phyloP scores from a whole-genome alignment of 192 early-diverging fungal genomes.

The Gigaspora rosea region DNA sequence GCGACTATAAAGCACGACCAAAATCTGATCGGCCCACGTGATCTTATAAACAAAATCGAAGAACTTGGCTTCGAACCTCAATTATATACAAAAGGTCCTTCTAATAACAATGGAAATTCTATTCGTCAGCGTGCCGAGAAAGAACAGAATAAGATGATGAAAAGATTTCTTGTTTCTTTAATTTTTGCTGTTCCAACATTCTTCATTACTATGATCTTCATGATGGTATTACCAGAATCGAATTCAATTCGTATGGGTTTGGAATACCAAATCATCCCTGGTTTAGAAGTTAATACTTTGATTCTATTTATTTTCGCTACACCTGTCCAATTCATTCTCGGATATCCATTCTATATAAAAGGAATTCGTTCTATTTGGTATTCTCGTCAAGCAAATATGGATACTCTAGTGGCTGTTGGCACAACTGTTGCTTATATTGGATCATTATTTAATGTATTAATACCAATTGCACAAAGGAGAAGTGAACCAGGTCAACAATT shows the following conservation, averaged over 20 bases:
- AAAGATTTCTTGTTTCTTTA: conserved; percentile 52
- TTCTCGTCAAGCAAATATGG: conserved; percentile 74
- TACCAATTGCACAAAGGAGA: conserved; percentile 18
- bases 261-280: conserved; percentile 53
- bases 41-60: conserved; percentile 59
- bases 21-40: conserved; percentile 56
- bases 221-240: conserved; percentile 61
- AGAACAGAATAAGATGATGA: conserved; percentile 38
- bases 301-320: conserved; percentile 62
- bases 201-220: conserved; percentile 70
- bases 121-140: conserved; percentile 52
- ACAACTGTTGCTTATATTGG: conserved; percentile 72
- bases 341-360: conserved; percentile 66
- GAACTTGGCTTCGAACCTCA: conserved; percentile 62
- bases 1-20: conserved; percentile 56
- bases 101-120: conserved; percentile 37
- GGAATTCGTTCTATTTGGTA: conserved; percentile 64
- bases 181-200: conserved; percentile 70
- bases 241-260: conserved; percentile 49
- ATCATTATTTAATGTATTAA: conserved; percentile 32
- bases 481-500: conserved; percentile 48
- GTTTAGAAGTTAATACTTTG: conserved; percentile 56
- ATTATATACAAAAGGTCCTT: conserved; percentile 38
- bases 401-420: conserved; percentile 74
- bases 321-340: conserved; percentile 75